Evolutionary conservation across 2,329 filamentous ascomycete species (phyloP).

Genomic region (Aaosphaeria pasadenensis): DNA sequence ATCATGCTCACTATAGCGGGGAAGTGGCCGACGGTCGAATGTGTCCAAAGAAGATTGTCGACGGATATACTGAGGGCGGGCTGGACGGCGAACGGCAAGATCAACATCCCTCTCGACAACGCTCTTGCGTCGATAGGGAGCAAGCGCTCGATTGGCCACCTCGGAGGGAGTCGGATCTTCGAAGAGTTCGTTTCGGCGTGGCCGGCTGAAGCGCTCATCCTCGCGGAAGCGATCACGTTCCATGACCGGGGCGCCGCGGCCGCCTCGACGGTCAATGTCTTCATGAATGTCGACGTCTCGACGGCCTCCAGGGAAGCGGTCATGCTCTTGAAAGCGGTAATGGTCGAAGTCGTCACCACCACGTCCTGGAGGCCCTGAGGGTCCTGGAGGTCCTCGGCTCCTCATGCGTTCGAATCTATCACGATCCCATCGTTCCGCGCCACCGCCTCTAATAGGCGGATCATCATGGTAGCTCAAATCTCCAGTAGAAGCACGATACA

Average conservation of each 20-base stretch:
- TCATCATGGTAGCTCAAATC: slow-evolving; percentile 44
- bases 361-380: background rate
- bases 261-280: slow-evolving; percentile 39
- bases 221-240: slow-evolving; percentile 54
- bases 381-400: slow-evolving; percentile 20
- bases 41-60: slow-evolving; percentile 89
- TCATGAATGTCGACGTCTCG: slow-evolving; percentile 44
- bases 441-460: slow-evolving; percentile 16
- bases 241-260: slow-evolving; percentile 24
- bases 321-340: slow-evolving; percentile 43
- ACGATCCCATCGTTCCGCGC: slow-evolving; percentile 16
- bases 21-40: slow-evolving; percentile 72
- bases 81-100: slow-evolving; percentile 51
- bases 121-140: slow-evolving; percentile 58
- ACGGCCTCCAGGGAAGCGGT: slow-evolving; percentile 39
- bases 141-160: slow-evolving; percentile 51
- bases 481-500: slow-evolving; percentile 42
- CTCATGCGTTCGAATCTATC: slow-evolving; percentile 1
- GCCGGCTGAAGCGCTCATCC: slow-evolving; percentile 50
- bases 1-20: slow-evolving; percentile 56
- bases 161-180: slow-evolving; percentile 47
- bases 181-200: slow-evolving; percentile 43
- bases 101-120: slow-evolving; percentile 57
- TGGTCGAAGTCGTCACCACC: slow-evolving; percentile 34
- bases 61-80: slow-evolving; percentile 67